Evolutionary conservation across 2,329 filamentous ascomycete species (phyloP), one percentile per base, ranked within the genome.

Genomic region (Cordyceps sp.): DNA sequence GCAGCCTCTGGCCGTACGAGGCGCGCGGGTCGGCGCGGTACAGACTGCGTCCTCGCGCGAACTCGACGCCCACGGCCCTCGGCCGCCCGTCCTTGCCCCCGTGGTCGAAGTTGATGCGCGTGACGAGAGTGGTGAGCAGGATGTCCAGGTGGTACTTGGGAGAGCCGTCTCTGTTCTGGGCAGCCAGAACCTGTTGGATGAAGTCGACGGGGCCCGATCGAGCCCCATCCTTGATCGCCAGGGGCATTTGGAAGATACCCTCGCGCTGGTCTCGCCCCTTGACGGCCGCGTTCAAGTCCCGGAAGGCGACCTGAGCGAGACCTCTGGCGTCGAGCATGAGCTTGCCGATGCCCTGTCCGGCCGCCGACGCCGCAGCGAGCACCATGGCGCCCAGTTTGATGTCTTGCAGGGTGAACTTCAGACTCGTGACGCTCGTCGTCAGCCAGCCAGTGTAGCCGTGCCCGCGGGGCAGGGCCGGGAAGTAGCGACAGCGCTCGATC

Each of bases 391-490:
- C 44, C 4, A 76, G 54, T 44, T 71, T 61, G 1, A 55, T 50
- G 36, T 77, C 71, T 13, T 56, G 45, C 3, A 65, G 45, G 3
- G 68, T 60, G 19, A 74, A 55, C 12, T 49, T 55, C 27, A 73
- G 48, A 9, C 65, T 61, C 0, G 68, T 61, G 4, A 60, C 50
- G 35, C 59, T 58, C 2, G 65, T 71, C 17, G 50, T 48, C 14
- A 73, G 55, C 70, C 69, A 76, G 16, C 72, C 72, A 17, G 61
- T 42, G 38, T 59, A 66, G 9, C 72, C 72, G 41, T 77, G 72
- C 5, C 68, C 69, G 26, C 27, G 31, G 45, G 37, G n/a, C 4
- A 31, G 31, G 7, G 36, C 33, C n/a, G 37, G 37, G 10, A 45
- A 28, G 45, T 76, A 71, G 18, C 57, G 44, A 52, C 65, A 66